Base-by-base conservation (phyloP, 768 basidiomycete species). In the Termitomyces sp. region DNA sequence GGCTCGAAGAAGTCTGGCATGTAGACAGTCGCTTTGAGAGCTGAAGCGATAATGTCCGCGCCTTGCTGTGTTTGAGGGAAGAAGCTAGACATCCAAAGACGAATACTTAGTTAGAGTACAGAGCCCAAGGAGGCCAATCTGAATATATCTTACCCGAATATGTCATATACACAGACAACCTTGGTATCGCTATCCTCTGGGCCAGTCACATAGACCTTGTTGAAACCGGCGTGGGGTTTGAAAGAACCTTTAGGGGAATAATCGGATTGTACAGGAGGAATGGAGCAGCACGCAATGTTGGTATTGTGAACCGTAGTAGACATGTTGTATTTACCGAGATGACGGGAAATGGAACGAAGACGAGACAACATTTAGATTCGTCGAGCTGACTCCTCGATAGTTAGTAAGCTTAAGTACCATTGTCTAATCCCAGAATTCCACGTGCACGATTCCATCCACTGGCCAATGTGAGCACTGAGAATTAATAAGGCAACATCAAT, bases 1-100 rank as follows among this genome's bases (percentile, higher is more conserved):
- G 80, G 81, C 65, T 84, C 81, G 70, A 88, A 86, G 67, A 88
- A 84, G 70, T 88, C 86, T 32, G 87, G 88, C 83, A 88, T 85
- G 69, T 84, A 79, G 40, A 89, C 83, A 28, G 78, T 81, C 20
- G 82, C 82, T 7, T 80, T 76, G 38, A 87, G 70, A 15, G 79
- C 70, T 7, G 76, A 73, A 0, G 85, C 83, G 57, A 89, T 76
- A 57, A 87, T 84, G 66, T 89, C 87, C 20, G 84, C 84, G 36
- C 86, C 87, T 69, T 88, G 84, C 67, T 84, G 81, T 4, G 85
- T 87, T 71, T 86, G 84, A 6, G 85, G 84, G 74, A 81, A 86
- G 75, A 77, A 83, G 15, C 81, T 84, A 57, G 36, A 52, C 22
- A 40, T 15, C n/a, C 28, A 8, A 4, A 42, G 7, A 55, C n/a